phyloP scores from a whole-genome alignment of 2,329 filamentous ascomycete genomes.

The Botrytis fabae region DNA sequence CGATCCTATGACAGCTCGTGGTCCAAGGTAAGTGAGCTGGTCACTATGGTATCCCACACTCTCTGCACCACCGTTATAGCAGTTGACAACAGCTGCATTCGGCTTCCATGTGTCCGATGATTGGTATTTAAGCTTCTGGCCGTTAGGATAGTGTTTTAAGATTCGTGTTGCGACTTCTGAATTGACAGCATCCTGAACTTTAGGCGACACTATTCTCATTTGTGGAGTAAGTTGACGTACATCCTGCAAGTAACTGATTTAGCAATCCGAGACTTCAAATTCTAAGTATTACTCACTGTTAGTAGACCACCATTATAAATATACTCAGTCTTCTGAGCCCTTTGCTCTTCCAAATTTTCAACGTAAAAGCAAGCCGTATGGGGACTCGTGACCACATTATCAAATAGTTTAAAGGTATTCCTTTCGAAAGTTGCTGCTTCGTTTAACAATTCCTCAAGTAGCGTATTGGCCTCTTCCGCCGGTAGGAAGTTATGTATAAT shows the following conservation, averaged over 20 bases:
- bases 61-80: constrained; percentile 79
- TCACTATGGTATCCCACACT: constrained; percentile 92
- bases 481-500: constrained; percentile 91
- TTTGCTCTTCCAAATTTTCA: constrained; percentile 67
- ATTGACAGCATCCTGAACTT: constrained; percentile 77
- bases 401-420: constrained; percentile 81
- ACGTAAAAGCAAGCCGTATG: constrained; percentile 86
- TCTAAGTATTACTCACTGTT: constrained; percentile 48
- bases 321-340: constrained; percentile 74
- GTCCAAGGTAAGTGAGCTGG: constrained; percentile 89
- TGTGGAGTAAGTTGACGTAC: constrained; percentile 74
- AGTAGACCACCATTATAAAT: constrained; percentile 79
- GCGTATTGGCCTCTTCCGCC: constrained; percentile 64
- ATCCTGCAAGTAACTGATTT: constrained; percentile 50
- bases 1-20: constrained; percentile 83
- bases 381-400: constrained; percentile 79
- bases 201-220: constrained; percentile 66
- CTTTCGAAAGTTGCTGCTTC: constrained; percentile 72
- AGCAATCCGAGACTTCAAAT: constrained; percentile 22
- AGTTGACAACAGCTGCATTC: constrained; percentile 93
- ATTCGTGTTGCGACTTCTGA: constrained; percentile 72
- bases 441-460: constrained; percentile 73
- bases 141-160: constrained; percentile 62
- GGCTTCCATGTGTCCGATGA: constrained; percentile 72
- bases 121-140: constrained; percentile 76